These are phyloP conservation scores for Aspergillus pseudoterreus DNA, from an alignment of 2,329 filamentous ascomycete genomes.

Conservation along the genomic window DNA sequence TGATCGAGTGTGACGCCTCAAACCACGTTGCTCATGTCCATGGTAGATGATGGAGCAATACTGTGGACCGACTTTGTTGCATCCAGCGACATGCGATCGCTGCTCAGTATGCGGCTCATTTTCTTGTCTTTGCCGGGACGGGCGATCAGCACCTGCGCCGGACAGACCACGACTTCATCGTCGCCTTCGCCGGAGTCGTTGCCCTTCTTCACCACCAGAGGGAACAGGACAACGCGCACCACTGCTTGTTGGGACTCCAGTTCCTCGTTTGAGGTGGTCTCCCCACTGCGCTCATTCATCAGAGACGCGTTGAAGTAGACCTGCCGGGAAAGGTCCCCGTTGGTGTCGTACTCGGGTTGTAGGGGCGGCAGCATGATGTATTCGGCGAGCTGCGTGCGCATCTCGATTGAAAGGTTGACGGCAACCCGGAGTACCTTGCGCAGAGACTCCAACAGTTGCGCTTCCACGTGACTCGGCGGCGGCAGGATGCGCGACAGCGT, in stretches of 20 bases:
- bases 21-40: slow-evolving; percentile 44
- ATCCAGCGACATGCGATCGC: slow-evolving; percentile 43
- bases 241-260: slow-evolving; percentile 72
- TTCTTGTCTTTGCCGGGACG: slow-evolving; percentile 44
- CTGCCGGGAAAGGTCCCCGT: slow-evolving; percentile 82
- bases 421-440: slow-evolving; percentile 84
- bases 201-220: slow-evolving; percentile 92
- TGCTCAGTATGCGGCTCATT: slow-evolving; percentile 36
- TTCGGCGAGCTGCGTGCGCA: slow-evolving; percentile 94
- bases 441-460: slow-evolving; percentile 77
- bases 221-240: slow-evolving; percentile 91
- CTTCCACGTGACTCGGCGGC: slow-evolving; percentile 75
- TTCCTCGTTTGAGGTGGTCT: slow-evolving; percentile 69
- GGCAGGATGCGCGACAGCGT: slow-evolving; percentile 81
- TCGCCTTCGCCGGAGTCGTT: slow-evolving; percentile 83
- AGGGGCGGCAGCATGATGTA: slow-evolving; percentile 98
- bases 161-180: slow-evolving; percentile 92
- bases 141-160: slow-evolving; percentile 86
- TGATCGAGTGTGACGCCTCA: slow-evolving; percentile 39
- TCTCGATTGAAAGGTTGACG: slow-evolving; percentile 87
- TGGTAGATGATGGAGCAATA: slow-evolving; percentile 40
- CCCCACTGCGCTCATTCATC: slow-evolving; percentile 88
- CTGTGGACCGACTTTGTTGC: slow-evolving; percentile 38
- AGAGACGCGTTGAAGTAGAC: slow-evolving; percentile 88
- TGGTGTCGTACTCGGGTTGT: slow-evolving; percentile 89